Percentiles rank a stretch among this genome's conserved stretches.
Conservation (phyloP, 805 yeast species). For the Lipomyces lipofer region DNA sequence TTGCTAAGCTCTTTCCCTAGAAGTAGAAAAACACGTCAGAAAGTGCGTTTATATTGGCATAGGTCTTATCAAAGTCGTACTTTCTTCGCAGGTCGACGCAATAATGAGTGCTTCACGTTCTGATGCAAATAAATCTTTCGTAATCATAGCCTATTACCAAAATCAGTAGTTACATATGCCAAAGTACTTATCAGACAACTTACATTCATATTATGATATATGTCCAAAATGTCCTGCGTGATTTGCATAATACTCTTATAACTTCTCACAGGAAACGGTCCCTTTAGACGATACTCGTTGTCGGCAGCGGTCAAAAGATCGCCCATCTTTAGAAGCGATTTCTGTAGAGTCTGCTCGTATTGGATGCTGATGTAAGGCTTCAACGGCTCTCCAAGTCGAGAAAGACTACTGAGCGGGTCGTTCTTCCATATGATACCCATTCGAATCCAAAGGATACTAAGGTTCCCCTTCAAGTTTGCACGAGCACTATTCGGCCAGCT, state of each 20-base stretch:
- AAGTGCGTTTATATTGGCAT: neutral
- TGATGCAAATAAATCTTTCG: slow-evolving; percentile 56
- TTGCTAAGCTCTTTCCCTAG: slow-evolving; percentile 66
- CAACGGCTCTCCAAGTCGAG: slow-evolving; percentile 1
- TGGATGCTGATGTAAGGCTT: slow-evolving; percentile 14
- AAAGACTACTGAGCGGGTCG: slow-evolving; percentile 55
- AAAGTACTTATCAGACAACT: neutral
- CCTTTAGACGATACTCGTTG: slow-evolving; percentile 71
- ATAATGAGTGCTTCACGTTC: slow-evolving; percentile 58
- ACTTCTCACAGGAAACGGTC: slow-evolving; percentile 58
- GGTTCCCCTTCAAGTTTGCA: slow-evolving; percentile 60
- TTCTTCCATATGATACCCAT: slow-evolving; percentile 80
- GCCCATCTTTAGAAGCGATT: slow-evolving; percentile 30
- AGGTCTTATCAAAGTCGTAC: neutral
- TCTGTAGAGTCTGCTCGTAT: slow-evolving; percentile 20
- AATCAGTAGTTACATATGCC: neutral
- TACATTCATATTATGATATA: slow-evolving; percentile 70
- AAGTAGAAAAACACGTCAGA: slow-evolving; percentile 43
- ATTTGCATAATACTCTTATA: slow-evolving; percentile 54
- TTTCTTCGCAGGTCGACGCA: slow-evolving; percentile 45
- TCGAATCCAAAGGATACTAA: slow-evolving; percentile 72
- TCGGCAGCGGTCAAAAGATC: slow-evolving; percentile 32
- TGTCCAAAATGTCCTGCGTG: slow-evolving; percentile 68
- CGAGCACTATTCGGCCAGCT: slow-evolving; percentile 72
- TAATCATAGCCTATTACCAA: slow-evolving; percentile 47